A percentile compares a stretch with the other conserved stretches of the same genome.
Evolutionary conservation across 1,284 basidiomycete genomes (phyloP).

Genomic region (Marasmius sp.): DNA sequence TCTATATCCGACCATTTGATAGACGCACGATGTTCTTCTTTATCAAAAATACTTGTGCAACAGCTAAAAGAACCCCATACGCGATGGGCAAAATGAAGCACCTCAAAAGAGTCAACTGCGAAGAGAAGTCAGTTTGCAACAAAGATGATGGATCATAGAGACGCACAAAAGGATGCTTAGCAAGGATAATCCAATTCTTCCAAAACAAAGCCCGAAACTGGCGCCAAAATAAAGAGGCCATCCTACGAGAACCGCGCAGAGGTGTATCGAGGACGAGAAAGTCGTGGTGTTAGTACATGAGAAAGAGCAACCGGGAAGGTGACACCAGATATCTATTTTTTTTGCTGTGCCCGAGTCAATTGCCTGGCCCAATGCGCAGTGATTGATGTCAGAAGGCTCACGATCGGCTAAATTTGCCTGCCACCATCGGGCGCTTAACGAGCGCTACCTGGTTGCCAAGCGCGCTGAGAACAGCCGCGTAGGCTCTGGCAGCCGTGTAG

Average conservation of each 20-base stretch:
- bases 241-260: not conserved
- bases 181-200: slow-evolving; percentile 77
- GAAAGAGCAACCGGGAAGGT: not conserved
- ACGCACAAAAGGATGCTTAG: slow-evolving; percentile 64
- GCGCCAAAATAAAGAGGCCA: slow-evolving; percentile 48
- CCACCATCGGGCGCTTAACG: too few relatives aligned
- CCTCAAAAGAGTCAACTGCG: slow-evolving; percentile 61
- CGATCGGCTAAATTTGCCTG: too few relatives aligned
- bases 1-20: slow-evolving; percentile 1
- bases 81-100: slow-evolving; percentile 69
- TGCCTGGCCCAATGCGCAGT: not conserved
- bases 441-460: too few relatives aligned
- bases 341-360: not conserved
- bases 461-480: too few relatives aligned
- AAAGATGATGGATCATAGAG: not conserved
- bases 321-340: not conserved
- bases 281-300: not conserved
- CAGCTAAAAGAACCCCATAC: slow-evolving; percentile 68
- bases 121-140: not conserved
- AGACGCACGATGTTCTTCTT: slow-evolving; percentile 55
- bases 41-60: slow-evolving; percentile 56
- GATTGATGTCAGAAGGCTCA: not conserved
- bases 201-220: slow-evolving; percentile 64
- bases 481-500: too few relatives aligned
- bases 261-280: not conserved